A percentile compares a stretch with the other conserved stretches of the same genome.
Evolutionary conservation across 2,329 filamentous ascomycete species (phyloP).

Genomic region (Macroventuria anomochaeta): DNA sequence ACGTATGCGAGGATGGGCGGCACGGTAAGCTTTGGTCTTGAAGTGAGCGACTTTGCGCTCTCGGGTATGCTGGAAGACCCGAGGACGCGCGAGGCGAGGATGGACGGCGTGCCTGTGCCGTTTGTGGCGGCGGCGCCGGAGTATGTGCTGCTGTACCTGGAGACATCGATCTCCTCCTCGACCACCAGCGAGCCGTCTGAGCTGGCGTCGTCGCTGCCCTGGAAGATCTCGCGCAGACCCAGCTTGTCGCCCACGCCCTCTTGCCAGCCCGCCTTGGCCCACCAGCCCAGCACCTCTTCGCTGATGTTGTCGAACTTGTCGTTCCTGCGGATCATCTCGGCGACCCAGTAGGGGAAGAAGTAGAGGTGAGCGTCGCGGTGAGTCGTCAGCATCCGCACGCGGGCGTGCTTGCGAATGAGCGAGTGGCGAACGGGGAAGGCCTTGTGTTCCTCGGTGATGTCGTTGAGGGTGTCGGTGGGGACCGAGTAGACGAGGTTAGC

Average conservation of each 20-base stretch:
- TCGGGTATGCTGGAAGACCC: conserved; percentile 38
- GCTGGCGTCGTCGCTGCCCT: conserved; percentile 52
- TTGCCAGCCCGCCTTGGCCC: conserved; percentile 95
- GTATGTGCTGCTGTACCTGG: conserved; percentile 60
- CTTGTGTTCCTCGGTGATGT: conserved; percentile 77
- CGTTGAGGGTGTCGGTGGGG: conserved; percentile 87
- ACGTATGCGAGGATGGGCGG: conserved; percentile 84
- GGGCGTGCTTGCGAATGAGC: conserved; percentile 75
- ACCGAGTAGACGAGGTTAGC: conserved; percentile 85
- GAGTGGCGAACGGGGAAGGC: conserved; percentile 76
- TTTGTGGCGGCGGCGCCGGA: conserved; percentile 34
- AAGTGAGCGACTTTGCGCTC: conserved; percentile 34
- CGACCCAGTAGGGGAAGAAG: conserved; percentile 88
- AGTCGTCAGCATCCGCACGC: conserved; percentile 79
- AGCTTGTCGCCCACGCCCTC: conserved; percentile 79
- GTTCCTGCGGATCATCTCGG: conserved; percentile 81
- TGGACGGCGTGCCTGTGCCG: conserved; percentile 17
- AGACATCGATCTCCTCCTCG: conserved; percentile 63
- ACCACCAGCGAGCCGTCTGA: conserved; percentile 44
- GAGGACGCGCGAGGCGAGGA: conserved; percentile 48
- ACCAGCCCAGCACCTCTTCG: conserved; percentile 92
- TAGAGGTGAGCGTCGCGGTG: conserved; percentile 94
- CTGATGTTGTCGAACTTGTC: conserved; percentile 85
- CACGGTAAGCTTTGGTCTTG: conserved; percentile 55
- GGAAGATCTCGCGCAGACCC: conserved; percentile 70